These are phyloP conservation scores for Begonia fuchsioides DNA, from an alignment of 306 rosid species.

Conservation along the genomic window DNA sequence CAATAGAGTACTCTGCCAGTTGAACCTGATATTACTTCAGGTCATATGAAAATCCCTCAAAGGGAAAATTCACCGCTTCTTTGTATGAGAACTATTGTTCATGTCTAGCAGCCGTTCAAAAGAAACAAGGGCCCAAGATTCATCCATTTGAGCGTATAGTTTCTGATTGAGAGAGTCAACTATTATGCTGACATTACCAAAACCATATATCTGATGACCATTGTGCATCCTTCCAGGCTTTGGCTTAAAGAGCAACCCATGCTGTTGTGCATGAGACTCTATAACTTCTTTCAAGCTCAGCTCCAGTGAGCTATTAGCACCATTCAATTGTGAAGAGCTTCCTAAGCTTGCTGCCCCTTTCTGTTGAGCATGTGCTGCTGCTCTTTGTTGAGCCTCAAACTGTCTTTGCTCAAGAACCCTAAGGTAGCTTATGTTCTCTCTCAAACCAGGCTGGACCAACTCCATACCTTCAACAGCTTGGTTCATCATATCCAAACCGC, in stretches of 20 bases:
- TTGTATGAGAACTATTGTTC: slow-evolving; percentile 34
- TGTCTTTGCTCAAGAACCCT: slow-evolving; percentile 74
- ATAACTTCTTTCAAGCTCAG: slow-evolving; percentile 77
- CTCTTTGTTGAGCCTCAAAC: slow-evolving; percentile 87
- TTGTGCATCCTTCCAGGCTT: slow-evolving; percentile 71
- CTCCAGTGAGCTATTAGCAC: slow-evolving; percentile 28
- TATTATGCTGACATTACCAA: slow-evolving; percentile 62
- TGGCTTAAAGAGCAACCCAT: slow-evolving; percentile 56
- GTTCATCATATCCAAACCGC: slow-evolving; percentile 84
- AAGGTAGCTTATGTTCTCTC: slow-evolving; percentile 67
- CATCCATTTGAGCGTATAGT: slow-evolving; percentile 63
- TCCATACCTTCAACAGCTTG: slow-evolving; percentile 82
- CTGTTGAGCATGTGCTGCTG: slow-evolving; percentile 49
- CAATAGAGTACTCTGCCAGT: not conserved
- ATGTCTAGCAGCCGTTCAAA: slow-evolving; percentile 58
- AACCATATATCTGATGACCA: slow-evolving; percentile 74
- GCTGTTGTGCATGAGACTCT: slow-evolving; percentile 66
- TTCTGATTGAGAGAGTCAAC: slow-evolving; percentile 51
- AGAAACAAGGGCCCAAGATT: slow-evolving; percentile 52
- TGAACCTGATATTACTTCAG: slow-evolving; percentile 4
- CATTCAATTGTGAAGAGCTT: slow-evolving; percentile 31
- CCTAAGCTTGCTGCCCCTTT: slow-evolving; percentile 47
- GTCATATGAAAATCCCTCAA: not conserved
- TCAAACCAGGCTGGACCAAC: slow-evolving; percentile 78
- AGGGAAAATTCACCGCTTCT: slow-evolving; percentile 9